A percentile compares a stretch with the other conserved stretches of the same genome.
Evolutionary conservation across 2,329 filamentous ascomycete genomes (phyloP).

Genomic region (Fulvia fulva): DNA sequence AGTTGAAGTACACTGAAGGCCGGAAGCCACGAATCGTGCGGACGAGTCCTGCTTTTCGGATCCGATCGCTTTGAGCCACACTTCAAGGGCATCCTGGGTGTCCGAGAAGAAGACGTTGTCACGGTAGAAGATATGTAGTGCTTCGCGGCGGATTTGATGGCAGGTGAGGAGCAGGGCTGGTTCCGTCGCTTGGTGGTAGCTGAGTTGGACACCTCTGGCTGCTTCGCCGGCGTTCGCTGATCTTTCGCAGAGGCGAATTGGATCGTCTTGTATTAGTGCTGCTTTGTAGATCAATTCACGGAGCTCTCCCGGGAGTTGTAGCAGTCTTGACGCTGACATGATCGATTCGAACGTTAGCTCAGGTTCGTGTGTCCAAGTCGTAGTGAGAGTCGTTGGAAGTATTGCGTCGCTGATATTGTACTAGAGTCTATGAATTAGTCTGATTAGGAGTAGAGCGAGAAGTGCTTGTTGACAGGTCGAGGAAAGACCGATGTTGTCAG

Average conservation of each 20-base stretch:
- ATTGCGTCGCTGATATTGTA: background rate
- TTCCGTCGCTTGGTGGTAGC: background rate
- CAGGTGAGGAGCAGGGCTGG: background rate
- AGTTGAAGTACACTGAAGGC: background rate
- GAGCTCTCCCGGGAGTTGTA: background rate
- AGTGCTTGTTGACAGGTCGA: background rate
- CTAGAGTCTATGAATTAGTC: no score
- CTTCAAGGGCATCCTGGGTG: background rate
- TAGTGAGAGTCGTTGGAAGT: no score
- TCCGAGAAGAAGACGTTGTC: slow-evolving; percentile 5
- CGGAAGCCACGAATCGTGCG: background rate
- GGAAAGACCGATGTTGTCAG: background rate
- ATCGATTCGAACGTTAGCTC: no score
- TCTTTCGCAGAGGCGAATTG: background rate
- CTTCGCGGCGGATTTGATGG: background rate
- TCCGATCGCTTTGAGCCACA: background rate
- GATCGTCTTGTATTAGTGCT: background rate
- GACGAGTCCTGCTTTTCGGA: background rate
- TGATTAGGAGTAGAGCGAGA: no score
- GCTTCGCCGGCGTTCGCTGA: background rate
- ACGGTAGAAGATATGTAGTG: background rate
- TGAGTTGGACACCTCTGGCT: background rate
- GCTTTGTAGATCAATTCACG: background rate
- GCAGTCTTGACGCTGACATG: background rate
- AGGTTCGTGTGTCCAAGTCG: no score